Percentiles rank a stretch among this genome's conserved stretches.
Evolutionary conservation across 805 yeast genomes (phyloP).

Genomic region (Pichia deserticola): DNA sequence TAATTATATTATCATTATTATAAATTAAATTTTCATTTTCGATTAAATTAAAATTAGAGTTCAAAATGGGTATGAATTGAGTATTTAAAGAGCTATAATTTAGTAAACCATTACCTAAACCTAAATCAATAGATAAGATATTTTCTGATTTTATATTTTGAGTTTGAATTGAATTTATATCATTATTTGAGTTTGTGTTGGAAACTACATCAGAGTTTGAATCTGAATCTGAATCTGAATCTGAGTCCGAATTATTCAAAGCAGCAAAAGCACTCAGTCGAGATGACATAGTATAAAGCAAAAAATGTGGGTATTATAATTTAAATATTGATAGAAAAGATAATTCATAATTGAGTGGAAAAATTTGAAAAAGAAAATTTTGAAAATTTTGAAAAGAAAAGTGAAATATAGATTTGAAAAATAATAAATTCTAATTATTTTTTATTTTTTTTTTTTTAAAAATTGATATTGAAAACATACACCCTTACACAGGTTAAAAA

Average conservation of each 20-base stretch:
- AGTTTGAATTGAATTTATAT: not conserved
- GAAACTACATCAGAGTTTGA: not conserved
- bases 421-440: too few relatives aligned
- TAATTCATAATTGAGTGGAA: too few relatives aligned
- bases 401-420: too few relatives aligned
- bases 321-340: too few relatives aligned
- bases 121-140: not conserved
- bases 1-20: slow-evolving; percentile 15
- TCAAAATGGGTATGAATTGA: slow-evolving; percentile 7
- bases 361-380: too few relatives aligned
- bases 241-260: slow-evolving; percentile 16
- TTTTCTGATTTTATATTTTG: not conserved
- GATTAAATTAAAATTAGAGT: slow-evolving; percentile 32
- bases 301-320: not conserved
- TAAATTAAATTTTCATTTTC: slow-evolving; percentile 32
- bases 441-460: too few relatives aligned
- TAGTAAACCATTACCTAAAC: not conserved
- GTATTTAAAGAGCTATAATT: not conserved
- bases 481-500: too few relatives aligned
- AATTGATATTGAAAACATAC: too few relatives aligned
- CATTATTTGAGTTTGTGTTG: too few relatives aligned
- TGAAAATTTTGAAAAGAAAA: too few relatives aligned
- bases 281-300: not conserved
- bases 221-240: not conserved
- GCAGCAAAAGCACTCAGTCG: slow-evolving; percentile 30